phyloP scores from a whole-genome alignment of 208 protist genomes.

The Strigomonas culicis region DNA sequence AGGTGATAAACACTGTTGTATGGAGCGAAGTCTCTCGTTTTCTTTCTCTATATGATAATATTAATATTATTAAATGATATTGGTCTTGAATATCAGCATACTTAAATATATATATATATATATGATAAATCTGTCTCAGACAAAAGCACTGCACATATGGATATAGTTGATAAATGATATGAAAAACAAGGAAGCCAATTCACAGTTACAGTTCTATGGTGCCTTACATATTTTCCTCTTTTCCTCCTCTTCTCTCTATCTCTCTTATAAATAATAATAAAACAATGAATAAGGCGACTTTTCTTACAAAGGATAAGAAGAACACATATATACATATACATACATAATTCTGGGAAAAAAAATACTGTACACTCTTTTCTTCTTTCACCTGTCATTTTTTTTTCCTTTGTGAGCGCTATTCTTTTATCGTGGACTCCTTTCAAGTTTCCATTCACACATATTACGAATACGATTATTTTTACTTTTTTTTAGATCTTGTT shows the following conservation, averaged over 20 bases:
- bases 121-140: neutral
- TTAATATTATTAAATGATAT: neutral
- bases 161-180: neutral
- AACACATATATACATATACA: neutral
- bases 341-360: slow-evolving; percentile 2
- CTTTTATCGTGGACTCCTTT: slow-evolving; percentile 12
- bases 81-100: neutral
- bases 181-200: neutral
- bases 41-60: neutral
- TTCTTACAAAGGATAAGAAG: neutral
- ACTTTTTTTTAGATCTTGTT: slow-evolving; percentile 11
- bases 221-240: slow-evolving; percentile 14
- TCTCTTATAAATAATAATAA: slow-evolving; percentile 6
- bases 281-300: neutral
- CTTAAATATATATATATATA: slow-evolving; percentile 3
- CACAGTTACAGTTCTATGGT: neutral
- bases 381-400: neutral
- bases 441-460: slow-evolving; percentile 5
- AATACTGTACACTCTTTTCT: slow-evolving; percentile 3
- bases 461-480: slow-evolving; percentile 6
- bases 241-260: slow-evolving; percentile 25
- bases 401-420: slow-evolving; percentile 22
- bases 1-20: neutral
- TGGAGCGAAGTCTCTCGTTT: neutral
- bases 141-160: neutral